Conservation (phyloP, 1,139 yeast genomes). For the Pneumocystis sp. region DNA sequence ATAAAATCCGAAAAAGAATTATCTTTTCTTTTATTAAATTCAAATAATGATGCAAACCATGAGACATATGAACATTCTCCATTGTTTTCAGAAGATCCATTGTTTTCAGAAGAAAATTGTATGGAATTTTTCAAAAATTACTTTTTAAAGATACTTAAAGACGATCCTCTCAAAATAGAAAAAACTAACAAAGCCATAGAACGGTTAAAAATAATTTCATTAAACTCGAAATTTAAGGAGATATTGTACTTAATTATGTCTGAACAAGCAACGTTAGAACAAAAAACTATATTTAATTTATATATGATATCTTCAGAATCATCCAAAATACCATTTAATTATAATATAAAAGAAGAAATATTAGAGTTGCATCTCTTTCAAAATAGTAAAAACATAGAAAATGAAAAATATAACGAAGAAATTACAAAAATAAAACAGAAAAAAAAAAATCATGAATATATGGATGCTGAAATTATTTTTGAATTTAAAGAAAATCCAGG, state of each 20-base stretch:
- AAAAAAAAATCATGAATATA: not conserved
- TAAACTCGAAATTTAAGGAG: not conserved
- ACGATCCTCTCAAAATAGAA: not conserved
- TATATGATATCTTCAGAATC: not conserved
- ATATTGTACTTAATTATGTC: not conserved
- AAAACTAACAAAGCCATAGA: not conserved
- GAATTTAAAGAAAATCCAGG: not conserved
- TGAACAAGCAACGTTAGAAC: not conserved
- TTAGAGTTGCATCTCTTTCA: not conserved
- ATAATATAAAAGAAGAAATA: not conserved
- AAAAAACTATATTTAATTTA: not conserved
- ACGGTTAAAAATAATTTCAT: not conserved
- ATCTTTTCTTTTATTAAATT: not conserved
- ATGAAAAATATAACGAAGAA: not conserved
- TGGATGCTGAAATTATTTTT: not conserved
- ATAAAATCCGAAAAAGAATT: not conserved
- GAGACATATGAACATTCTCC: not conserved
- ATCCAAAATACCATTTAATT: not conserved
- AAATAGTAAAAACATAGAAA: not conserved
- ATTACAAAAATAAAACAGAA: not conserved
- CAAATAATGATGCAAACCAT: not conserved
- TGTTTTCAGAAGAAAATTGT: not conserved
- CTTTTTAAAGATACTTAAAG: not conserved
- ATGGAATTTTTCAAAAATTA: not conserved
- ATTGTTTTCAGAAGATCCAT: too few species aligned